These are phyloP conservation scores for Ramalina peruviana DNA, from an alignment of 495 filamentous ascomycete species.

Conservation along the genomic window DNA sequence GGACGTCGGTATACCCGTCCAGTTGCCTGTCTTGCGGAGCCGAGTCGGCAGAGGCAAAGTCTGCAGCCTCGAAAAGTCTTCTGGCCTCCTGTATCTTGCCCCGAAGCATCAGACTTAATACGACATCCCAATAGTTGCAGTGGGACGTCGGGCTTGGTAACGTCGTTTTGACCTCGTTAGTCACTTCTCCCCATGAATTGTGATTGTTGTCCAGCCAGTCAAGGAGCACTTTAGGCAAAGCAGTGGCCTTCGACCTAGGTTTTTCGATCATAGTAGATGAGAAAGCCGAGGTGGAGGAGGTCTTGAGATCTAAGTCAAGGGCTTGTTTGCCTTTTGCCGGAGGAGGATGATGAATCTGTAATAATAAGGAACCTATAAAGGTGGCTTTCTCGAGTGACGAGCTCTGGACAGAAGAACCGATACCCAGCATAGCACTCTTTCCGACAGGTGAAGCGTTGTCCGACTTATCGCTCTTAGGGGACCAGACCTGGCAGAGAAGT, in stretches of 20 bases:
- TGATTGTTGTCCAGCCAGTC: slow-evolving; percentile 66
- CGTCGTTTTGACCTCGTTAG: slow-evolving; percentile 43
- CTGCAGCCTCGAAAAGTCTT: slow-evolving; percentile 49
- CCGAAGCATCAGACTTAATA: slow-evolving; percentile 53
- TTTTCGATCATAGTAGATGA: slow-evolving; percentile 8
- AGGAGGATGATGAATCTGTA: slow-evolving; percentile 61
- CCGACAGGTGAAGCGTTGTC: too few relatives aligned
- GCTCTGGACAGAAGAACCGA: slow-evolving; percentile 49
- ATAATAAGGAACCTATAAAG: slow-evolving; percentile 54
- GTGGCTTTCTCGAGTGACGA: slow-evolving; percentile 53
- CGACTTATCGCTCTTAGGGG: too few relatives aligned
- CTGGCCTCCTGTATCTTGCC: slow-evolving; percentile 52
- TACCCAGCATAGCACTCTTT: slow-evolving; percentile 30
- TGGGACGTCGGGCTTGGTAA: slow-evolving; percentile 60
- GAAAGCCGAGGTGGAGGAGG: slow-evolving; percentile 9
- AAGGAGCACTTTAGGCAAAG: slow-evolving; percentile 60
- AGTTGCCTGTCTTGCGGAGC: slow-evolving; percentile 43
- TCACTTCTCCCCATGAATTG: slow-evolving; percentile 42
- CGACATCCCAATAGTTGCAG: slow-evolving; percentile 62
- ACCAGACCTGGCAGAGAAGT: too few relatives aligned
- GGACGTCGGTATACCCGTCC: slow-evolving; percentile 51
- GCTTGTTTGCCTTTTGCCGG: slow-evolving; percentile 19
- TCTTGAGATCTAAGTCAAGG: slow-evolving; percentile 7
- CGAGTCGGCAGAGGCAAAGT: slow-evolving; percentile 57
- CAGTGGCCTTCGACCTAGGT: slow-evolving; percentile 18